Evolutionary conservation across 306 rosid genomes (phyloP).

Genomic region (Lablab purpureus): DNA sequence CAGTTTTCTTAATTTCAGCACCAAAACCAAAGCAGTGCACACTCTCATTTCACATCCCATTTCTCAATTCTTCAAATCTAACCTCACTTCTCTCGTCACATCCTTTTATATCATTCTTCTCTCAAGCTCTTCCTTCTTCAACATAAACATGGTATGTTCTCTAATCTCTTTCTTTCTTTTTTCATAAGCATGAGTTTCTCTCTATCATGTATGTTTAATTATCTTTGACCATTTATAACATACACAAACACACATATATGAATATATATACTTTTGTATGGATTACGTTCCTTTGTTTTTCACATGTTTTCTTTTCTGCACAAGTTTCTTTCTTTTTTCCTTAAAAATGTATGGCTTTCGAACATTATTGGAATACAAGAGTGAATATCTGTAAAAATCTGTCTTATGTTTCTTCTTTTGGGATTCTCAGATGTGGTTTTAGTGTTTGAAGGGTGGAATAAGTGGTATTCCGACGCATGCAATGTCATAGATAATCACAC

Average conservation of each 20-base stretch:
- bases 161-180: neutral
- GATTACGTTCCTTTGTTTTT: neutral
- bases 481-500: neutral
- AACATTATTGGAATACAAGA: no score
- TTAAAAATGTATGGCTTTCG: no score
- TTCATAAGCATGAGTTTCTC: neutral
- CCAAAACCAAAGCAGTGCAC: neutral
- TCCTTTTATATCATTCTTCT: neutral
- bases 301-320: neutral
- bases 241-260: no score
- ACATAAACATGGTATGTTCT: slow-evolving; percentile 5
- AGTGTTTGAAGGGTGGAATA: neutral
- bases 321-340: neutral
- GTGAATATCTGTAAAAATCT: no score
- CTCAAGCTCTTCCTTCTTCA: neutral
- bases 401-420: no score
- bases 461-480: slow-evolving; percentile 36
- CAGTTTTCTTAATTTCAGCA: neutral
- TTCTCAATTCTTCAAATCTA: neutral
- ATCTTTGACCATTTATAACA: neutral
- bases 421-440: slow-evolving; percentile 20
- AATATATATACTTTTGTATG: neutral
- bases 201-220: neutral
- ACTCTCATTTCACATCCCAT: neutral
- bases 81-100: neutral